These are phyloP conservation scores for Podospora anserina DNA, from an alignment of 495 filamentous ascomycete species.

Conservation along the genomic window DNA sequence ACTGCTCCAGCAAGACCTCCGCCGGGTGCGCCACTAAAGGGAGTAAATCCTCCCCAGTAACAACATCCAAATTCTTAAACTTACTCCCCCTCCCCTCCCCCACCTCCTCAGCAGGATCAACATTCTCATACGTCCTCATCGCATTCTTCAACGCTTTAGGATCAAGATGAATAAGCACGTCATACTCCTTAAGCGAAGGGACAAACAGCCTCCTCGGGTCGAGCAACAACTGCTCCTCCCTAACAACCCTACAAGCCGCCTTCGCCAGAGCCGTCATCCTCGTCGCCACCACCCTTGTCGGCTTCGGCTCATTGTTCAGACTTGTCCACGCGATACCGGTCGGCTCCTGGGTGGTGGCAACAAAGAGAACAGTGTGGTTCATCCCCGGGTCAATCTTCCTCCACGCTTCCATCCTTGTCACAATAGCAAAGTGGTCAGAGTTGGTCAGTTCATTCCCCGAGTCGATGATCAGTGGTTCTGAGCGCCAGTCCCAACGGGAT, in stretches of 20 bases:
- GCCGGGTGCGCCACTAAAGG: conserved; percentile 50
- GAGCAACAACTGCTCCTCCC: conserved; percentile 54
- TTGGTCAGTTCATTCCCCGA: conserved; percentile 54
- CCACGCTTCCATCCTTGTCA: conserved; percentile 71
- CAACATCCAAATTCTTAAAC: conserved; percentile 72
- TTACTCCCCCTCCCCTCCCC: conserved; percentile 23
- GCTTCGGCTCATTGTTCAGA: conserved; percentile 43
- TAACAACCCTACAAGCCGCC: conserved; percentile 60
- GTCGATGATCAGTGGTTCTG: conserved; percentile 76
- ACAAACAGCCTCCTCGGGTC: conserved; percentile 64
- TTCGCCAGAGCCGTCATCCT: conserved; percentile 79
- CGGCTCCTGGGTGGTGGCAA: conserved; percentile 71
- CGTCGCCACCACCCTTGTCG: conserved; percentile 76
- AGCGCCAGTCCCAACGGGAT: conserved; percentile 86
- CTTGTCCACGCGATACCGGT: conserved; percentile 81
- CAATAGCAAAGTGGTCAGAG: conserved; percentile 57
- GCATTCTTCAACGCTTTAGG: conserved; percentile 41
- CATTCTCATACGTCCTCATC: conserved; percentile 24
- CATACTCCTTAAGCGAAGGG: conserved; percentile 67
- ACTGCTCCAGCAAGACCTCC: conserved; percentile 53
- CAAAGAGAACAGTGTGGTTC: conserved; percentile 79
- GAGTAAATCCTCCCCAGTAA: conserved; percentile 33
- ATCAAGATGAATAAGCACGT: conserved; percentile 75
- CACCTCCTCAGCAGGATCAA: conserved; percentile 27
- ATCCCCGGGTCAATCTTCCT: conserved; percentile 83